Conservation (phyloP, 371 early-diverging fungal species). For the Mucor velutinosus region DNA sequence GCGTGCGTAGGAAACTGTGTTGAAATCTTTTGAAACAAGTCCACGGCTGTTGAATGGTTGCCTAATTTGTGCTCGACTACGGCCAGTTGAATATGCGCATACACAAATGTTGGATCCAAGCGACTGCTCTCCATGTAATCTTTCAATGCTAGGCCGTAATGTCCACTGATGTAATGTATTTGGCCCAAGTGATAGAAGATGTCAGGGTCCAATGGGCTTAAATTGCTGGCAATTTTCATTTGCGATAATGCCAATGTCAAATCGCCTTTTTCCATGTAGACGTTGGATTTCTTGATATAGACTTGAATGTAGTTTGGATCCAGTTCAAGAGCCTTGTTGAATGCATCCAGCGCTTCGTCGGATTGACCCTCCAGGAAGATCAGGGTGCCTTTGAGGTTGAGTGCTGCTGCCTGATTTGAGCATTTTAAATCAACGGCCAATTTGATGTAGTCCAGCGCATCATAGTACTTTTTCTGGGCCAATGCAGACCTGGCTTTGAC, state of each 20-base stretch:
- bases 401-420: slow-evolving; percentile 56
- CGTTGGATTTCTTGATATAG: slow-evolving; percentile 82
- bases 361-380: slow-evolving; percentile 83
- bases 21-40: slow-evolving; percentile 75
- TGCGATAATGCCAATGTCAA: slow-evolving; percentile 58
- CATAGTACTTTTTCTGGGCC: slow-evolving; percentile 59
- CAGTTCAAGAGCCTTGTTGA: slow-evolving; percentile 75
- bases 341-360: slow-evolving; percentile 65
- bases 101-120: slow-evolving; percentile 81
- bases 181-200: slow-evolving; percentile 74
- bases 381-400: slow-evolving; percentile 84
- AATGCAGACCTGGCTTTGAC: slow-evolving; percentile 50
- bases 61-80: slow-evolving; percentile 88
- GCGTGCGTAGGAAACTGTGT: slow-evolving; percentile 76
- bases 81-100: slow-evolving; percentile 90
- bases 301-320: slow-evolving; percentile 80
- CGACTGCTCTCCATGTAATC: slow-evolving; percentile 80
- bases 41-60: slow-evolving; percentile 62
- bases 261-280: slow-evolving; percentile 84
- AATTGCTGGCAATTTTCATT: slow-evolving; percentile 65
- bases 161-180: slow-evolving; percentile 72
- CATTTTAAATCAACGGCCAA: slow-evolving; percentile 63
- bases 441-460: slow-evolving; percentile 64
- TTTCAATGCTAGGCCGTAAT: slow-evolving; percentile 74
- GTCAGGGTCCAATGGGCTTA: slow-evolving; percentile 69